Evolutionary conservation across 2,329 filamentous ascomycete genomes (phyloP).

Genomic region (Diaporthe batatas): DNA sequence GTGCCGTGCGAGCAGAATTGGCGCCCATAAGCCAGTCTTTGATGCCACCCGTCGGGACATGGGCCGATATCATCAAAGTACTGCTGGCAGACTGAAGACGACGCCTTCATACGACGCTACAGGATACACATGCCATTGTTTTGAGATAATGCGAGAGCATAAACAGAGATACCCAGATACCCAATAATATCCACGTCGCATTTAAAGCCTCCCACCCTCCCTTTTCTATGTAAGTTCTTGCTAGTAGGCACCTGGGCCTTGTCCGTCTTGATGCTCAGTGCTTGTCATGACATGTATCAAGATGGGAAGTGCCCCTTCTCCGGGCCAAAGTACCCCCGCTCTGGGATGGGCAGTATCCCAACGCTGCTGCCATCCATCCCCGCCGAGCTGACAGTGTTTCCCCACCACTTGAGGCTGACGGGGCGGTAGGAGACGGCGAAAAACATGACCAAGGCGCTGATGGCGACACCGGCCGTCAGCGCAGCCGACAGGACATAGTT

Average conservation of each 20-base stretch:
- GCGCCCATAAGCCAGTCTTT: not conserved
- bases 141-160: not conserved
- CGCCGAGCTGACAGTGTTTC: conserved; percentile 54
- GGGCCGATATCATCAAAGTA: too few relatives aligned
- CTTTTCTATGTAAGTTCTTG: not conserved
- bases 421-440: conserved; percentile 55
- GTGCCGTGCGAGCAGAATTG: too few relatives aligned
- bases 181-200: not conserved
- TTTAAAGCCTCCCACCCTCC: not conserved
- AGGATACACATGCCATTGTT: not conserved
- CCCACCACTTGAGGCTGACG: conserved; percentile 54
- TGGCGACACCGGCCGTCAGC: conserved; percentile 54
- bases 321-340: conserved; percentile 46
- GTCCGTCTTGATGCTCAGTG: not conserved
- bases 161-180: conserved; percentile 30
- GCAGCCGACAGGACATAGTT: conserved; percentile 57
- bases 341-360: conserved; percentile 44
- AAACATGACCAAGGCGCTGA: conserved; percentile 55
- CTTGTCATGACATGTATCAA: not conserved
- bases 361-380: conserved; percentile 45
- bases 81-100: not conserved
- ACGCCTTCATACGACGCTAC: not conserved
- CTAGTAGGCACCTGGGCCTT: not conserved
- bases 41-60: too few relatives aligned
- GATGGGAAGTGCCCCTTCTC: conserved; percentile 39